These are phyloP conservation scores for Canavalia gladiata DNA, from an alignment of 306 rosid genomes.

Conservation along the genomic window DNA sequence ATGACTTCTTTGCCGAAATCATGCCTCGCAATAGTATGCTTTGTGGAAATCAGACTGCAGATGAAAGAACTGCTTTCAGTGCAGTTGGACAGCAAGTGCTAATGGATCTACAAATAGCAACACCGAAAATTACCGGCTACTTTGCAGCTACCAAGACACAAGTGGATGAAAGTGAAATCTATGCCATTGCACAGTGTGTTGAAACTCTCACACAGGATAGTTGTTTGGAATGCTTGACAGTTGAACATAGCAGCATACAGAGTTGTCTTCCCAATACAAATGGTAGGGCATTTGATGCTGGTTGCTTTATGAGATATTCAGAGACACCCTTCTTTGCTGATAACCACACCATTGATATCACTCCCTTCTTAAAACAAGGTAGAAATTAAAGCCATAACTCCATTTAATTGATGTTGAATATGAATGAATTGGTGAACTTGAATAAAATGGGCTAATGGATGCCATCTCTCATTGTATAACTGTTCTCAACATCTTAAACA, in stretches of 20 bases:
- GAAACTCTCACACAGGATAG: slow-evolving; percentile 45
- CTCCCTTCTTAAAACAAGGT: slow-evolving; percentile 55
- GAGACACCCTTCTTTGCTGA: slow-evolving; percentile 61
- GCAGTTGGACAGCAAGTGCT: slow-evolving; percentile 35
- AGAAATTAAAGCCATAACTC: not conserved
- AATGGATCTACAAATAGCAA: slow-evolving; percentile 42
- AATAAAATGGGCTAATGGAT: too few relatives aligned
- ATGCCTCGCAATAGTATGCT: slow-evolving; percentile 24
- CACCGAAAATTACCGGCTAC: slow-evolving; percentile 51
- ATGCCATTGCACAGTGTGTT: slow-evolving; percentile 71
- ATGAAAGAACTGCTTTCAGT: not conserved
- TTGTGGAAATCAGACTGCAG: slow-evolving; percentile 41
- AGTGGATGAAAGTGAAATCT: slow-evolving; percentile 42
- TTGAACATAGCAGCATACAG: slow-evolving; percentile 48
- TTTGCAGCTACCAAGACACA: slow-evolving; percentile 53
- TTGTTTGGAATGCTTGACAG: not conserved
- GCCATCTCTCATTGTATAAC: too few relatives aligned
- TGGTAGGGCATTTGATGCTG: slow-evolving; percentile 62
- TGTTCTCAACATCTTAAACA: too few relatives aligned
- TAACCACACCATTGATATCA: slow-evolving; percentile 58
- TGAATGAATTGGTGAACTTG: too few relatives aligned
- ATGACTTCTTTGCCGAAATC: slow-evolving; percentile 32
- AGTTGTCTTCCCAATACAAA: slow-evolving; percentile 54
- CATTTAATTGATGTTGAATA: too few relatives aligned
- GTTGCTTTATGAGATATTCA: slow-evolving; percentile 70